Base-by-base conservation (phyloP, 2,329 filamentous ascomycete genomes). In the Mycosphaerella sp. region DNA sequence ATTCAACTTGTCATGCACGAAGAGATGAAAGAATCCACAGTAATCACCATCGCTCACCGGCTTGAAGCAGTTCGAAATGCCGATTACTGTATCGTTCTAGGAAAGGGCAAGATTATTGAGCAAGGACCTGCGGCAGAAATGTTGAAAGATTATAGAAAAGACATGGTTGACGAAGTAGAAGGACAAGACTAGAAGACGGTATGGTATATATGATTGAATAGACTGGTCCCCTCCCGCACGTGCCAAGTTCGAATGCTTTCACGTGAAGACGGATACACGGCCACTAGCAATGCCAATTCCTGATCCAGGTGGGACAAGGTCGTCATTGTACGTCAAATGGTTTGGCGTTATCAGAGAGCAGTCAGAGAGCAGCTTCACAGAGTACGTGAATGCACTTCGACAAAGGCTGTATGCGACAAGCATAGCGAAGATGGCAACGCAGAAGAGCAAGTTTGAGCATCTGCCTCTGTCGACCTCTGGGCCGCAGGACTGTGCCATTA, bases 41-140 rank as follows among this genome's bases (percentile, higher is more conserved):
- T 85, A 12, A 76, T 85, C 50, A 82, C 79, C 0, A 81, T 85
- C 66, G 82, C 81, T 16, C 82, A 85, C 72, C 73, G 82, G 1
- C 66, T 82, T 5, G 79, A 82, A 62, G 81, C 82, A 40, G 80
- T 85, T 3, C 74, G 72, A 59, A 75, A 77, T 57, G 80, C 79
- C 2, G 75, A 80, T 49, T 78, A 74, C 52, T 79, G 74, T 52
- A 67, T 81, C 40, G 75, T 79, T 30, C 59, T 81, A 43, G 76
- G 76, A 1, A 74, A 75, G 54, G 78, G 78, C 0, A 71, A 66
- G 53, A 65, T 80, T 5, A 53, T 73, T 13, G 68, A 68, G 57
- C 60, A 68, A 48, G 68, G 67, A 0, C 59, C 57, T 5, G 64
- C 66, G 2, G 59, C 50, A 13, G 66, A 68, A 34, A 65, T 69